A percentile compares a stretch with the other conserved stretches of the same genome.
These are phyloP conservation scores for Solanum sparsipilum DNA, from an alignment of 257 asterid species.

Conservation along the genomic window DNA sequence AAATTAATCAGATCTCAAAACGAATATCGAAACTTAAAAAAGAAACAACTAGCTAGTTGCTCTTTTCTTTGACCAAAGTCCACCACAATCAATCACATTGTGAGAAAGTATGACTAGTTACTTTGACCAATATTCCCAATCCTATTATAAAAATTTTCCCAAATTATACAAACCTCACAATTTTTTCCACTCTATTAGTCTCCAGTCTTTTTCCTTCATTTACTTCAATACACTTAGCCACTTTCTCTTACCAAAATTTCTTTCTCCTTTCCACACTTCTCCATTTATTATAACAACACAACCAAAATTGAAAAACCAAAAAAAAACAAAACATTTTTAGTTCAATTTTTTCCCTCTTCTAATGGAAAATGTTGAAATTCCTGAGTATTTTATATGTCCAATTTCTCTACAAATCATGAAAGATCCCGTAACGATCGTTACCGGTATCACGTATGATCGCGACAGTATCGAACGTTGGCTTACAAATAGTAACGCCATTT, in stretches of 20 bases:
- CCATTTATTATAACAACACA: not conserved
- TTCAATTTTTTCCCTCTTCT: not conserved
- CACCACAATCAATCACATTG: not conserved
- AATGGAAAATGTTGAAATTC: constrained; percentile 37
- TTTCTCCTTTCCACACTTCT: not conserved
- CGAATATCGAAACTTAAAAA: too few relatives aligned
- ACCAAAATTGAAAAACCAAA: not conserved
- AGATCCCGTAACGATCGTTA: constrained; percentile 45
- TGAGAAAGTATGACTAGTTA: constrained; percentile 3
- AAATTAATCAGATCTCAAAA: not conserved
- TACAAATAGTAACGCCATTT: constrained; percentile 9
- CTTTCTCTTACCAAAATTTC: not conserved
- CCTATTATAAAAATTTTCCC: not conserved
- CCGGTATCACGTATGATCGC: constrained; percentile 68
- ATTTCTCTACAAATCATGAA: constrained; percentile 58
- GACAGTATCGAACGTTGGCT: constrained; percentile 53
- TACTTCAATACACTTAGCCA: constrained; percentile 7
- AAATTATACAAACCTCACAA: not conserved
- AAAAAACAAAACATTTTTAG: not conserved
- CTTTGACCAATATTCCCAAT: not conserved
- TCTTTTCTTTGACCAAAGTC: not conserved
- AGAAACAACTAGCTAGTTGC: not conserved
- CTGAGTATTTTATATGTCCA: constrained; percentile 52
- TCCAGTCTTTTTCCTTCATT: not conserved
- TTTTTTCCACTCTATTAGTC: not conserved